These are phyloP conservation scores for Inga laurina DNA, from an alignment of 306 rosid species.

Conservation along the genomic window DNA sequence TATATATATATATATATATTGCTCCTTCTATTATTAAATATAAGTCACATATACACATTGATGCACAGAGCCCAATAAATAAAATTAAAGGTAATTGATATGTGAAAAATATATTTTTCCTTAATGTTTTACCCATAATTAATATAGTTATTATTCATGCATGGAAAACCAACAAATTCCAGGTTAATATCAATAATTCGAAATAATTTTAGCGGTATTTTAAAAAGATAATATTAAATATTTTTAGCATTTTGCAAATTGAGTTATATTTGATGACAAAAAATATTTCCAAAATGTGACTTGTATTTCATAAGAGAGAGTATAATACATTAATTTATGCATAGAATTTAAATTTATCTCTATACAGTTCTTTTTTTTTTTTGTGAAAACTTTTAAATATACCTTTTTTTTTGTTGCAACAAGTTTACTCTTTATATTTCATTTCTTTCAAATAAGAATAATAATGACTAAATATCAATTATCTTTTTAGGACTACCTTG, in stretches of 20 bases:
- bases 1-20: too few species aligned
- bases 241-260: too few species aligned
- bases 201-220: background rate
- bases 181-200: background rate
- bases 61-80: background rate
- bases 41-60: background rate
- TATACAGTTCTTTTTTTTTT: too few species aligned
- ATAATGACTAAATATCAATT: background rate
- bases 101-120: too few species aligned
- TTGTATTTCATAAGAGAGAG: background rate
- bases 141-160: background rate
- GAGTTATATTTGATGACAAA: background rate
- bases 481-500: background rate
- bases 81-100: too few species aligned
- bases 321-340: too few species aligned
- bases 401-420: background rate
- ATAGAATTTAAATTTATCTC: background rate
- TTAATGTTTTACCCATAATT: background rate
- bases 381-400: background rate
- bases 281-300: background rate
- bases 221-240: too few species aligned
- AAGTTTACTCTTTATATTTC: background rate
- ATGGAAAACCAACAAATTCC: background rate
- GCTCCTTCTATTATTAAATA: too few species aligned
- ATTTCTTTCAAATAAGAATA: background rate